Conservation (phyloP, 371 early-diverging fungal species). For the Circinella umbellata region DNA sequence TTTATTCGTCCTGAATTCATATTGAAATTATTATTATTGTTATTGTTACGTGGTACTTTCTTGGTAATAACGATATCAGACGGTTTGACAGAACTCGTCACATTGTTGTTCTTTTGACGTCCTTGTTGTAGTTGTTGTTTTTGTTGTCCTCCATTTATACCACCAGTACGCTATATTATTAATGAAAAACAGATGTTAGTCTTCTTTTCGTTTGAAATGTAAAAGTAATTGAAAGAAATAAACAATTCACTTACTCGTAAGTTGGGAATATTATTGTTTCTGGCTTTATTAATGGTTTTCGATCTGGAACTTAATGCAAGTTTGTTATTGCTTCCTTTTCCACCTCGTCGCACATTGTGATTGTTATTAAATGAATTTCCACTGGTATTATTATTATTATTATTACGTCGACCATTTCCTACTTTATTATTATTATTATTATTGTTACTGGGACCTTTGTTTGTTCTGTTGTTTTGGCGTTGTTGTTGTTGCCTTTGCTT, state of each 20-base stretch:
- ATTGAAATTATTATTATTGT: background rate
- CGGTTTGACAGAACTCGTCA: slow-evolving; percentile 14
- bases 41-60: slow-evolving; percentile 1
- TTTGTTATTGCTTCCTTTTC: background rate
- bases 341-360: slow-evolving; percentile 1
- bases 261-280: background rate
- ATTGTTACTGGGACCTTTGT: background rate
- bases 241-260: background rate
- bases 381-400: too few relatives aligned
- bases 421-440: background rate
- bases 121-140: background rate
- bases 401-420: background rate
- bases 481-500: background rate
- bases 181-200: too few relatives aligned
- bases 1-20: background rate
- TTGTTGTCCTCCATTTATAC: background rate
- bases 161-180: background rate
- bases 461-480: slow-evolving; percentile 6
- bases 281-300: slow-evolving; percentile 2
- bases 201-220: too few relatives aligned
- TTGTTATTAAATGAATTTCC: background rate
- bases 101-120: background rate
- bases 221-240: too few relatives aligned
- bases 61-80: slow-evolving; percentile 26
- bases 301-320: background rate